Percentiles rank a stretch among this genome's conserved stretches.
These are phyloP conservation scores for Citrus hindsii DNA, from an alignment of 345 rosid species.

Conservation along the genomic window DNA sequence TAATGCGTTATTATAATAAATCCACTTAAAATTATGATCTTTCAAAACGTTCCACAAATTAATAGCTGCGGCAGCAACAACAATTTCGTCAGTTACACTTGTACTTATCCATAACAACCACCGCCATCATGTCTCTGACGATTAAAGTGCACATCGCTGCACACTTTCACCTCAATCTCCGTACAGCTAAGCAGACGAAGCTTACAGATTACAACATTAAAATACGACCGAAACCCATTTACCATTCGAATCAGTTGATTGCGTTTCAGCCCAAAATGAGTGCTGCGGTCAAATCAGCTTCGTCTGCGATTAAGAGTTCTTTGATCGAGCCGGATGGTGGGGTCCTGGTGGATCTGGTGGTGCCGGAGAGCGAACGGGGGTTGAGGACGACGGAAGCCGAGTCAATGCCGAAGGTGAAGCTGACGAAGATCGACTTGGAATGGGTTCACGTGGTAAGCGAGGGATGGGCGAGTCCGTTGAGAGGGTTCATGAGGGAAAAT, in stretches of 20 bases:
- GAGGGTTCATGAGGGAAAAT: constrained; percentile 92
- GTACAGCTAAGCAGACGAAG: not conserved
- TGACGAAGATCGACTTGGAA: constrained; percentile 76
- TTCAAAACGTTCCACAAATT: constrained; percentile 26
- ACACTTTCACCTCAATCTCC: not conserved
- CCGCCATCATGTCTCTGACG: constrained; percentile 47
- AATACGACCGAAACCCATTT: constrained; percentile 32
- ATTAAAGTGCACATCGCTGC: constrained; percentile 33
- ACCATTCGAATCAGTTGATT: constrained; percentile 35
- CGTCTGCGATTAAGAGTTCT: constrained; percentile 46
- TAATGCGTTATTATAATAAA: no score
- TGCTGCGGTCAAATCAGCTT: constrained; percentile 12
- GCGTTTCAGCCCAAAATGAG: constrained; percentile 17
- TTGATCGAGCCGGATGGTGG: constrained; percentile 98
- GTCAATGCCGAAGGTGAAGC: constrained; percentile 57
- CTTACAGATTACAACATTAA: constrained; percentile 8
- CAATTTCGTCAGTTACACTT: not conserved
- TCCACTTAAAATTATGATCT: not conserved
- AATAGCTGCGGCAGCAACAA: constrained; percentile 15
- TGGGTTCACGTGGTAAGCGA: constrained; percentile 95
- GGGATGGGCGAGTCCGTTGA: constrained; percentile 95
- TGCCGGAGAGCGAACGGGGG: constrained; percentile 53
- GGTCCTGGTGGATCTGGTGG: constrained; percentile 57
- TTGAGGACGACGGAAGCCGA: constrained; percentile 56
- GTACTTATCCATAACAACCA: not conserved